Base-by-base conservation (phyloP, 1,284 basidiomycete species). In the Cutaneotrichosporon sp. region DNA sequence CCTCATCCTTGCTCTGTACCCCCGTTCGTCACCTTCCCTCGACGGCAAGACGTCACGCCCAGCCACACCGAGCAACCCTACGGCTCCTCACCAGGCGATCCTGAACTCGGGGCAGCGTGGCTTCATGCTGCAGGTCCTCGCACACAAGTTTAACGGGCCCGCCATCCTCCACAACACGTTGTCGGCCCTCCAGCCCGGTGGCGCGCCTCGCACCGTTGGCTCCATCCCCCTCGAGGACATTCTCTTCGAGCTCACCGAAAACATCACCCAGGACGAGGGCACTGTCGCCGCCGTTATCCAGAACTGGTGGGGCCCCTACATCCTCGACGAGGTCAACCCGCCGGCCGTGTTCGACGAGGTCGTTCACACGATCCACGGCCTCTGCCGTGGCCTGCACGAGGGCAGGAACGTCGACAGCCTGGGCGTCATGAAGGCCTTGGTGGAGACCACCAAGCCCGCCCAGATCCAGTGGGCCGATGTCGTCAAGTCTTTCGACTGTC, bases 391-490 rank as follows among this genome's bases (percentile, higher is more conserved):
- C 10, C 59, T 78, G 42, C 65, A 72, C 36, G 68, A 73, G n/a
- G 75, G 70, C 87, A 67, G 76, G 36, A 60, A 43, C 10, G 67
- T 78, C 13, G 77, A 80, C 60, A 65, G 77, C 8, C 72, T 74
- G 36, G 75, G 75, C 11, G 74, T 80, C 36, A 70, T 80, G 42
- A 74, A 89, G 72, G 93, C 93, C 71, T 84, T 92, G 22, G 87
- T 86, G n/a, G 82, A 87, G 10, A 80, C 94, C n/a, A 67, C 65
- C 71, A 69, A 89, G 86, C 84, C 85, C 72, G 82, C 83, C 38
- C 81, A 82, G 42, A 79, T 94, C 63, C 85, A 90, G 63, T 95
- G 92, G 90, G 84, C 90, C 20, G 85, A 83, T 58, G 86, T 91
- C 59, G 60, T 81, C 49, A 67, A 72, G 54, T 72, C 74, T 14